phyloP scores from a whole-genome alignment of 2,329 filamentous ascomycete genomes.

The Lasiodiplodia sp. region DNA sequence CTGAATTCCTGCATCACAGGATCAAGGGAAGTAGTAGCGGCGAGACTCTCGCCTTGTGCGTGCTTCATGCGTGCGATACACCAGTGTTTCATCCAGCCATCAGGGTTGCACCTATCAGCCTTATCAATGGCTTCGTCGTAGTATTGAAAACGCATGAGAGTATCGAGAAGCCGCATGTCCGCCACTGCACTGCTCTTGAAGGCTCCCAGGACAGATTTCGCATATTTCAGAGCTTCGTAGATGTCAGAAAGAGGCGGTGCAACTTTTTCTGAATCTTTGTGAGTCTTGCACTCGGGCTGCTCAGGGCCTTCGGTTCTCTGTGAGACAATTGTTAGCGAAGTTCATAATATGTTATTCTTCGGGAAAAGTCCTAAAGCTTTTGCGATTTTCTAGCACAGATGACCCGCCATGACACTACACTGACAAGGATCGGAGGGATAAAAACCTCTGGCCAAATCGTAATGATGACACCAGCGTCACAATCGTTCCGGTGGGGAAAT shows the following conservation, averaged over 20 bases:
- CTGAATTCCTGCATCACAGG: neutral
- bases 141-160: constrained; percentile 2
- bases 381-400: too few relatives aligned
- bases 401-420: too few relatives aligned
- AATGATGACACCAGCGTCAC: neutral
- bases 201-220: neutral
- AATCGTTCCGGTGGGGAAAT: neutral
- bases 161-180: neutral
- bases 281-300: neutral
- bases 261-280: neutral
- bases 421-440: too few relatives aligned
- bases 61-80: neutral
- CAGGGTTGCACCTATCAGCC: neutral
- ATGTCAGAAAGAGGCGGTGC: neutral
- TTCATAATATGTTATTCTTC: too few relatives aligned
- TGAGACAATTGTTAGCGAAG: neutral
- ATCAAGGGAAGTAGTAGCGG: neutral
- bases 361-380: too few relatives aligned
- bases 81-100: constrained; percentile 9
- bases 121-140: neutral
- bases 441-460: too few relatives aligned
- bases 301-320: neutral
- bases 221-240: neutral
- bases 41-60: neutral
- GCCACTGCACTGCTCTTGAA: neutral